Evolutionary conservation across 805 yeast species (phyloP).

Genomic region (Barnettozyma vustinii): DNA sequence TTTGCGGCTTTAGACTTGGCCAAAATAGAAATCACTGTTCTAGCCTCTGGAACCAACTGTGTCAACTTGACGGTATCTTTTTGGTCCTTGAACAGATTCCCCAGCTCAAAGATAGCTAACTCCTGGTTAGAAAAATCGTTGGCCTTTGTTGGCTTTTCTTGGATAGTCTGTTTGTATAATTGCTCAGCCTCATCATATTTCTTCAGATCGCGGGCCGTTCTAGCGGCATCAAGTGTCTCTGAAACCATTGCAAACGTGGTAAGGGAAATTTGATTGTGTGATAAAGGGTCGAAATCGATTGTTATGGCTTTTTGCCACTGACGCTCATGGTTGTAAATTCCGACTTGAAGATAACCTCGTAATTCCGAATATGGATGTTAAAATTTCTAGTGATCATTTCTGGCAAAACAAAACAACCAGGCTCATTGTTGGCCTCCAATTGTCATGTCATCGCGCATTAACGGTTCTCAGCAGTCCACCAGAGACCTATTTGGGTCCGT

Average conservation of each 20-base stretch:
- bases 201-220: conserved; percentile 45
- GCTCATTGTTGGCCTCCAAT: not conserved
- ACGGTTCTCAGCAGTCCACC: conserved; percentile 18
- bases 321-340: not conserved
- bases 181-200: conserved; percentile 55
- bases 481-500: conserved; percentile 23
- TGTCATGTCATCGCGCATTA: conserved; percentile 14
- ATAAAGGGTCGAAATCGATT: not conserved
- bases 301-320: conserved; percentile 9
- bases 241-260: conserved; percentile 13
- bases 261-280: not conserved
- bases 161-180: conserved; percentile 48
- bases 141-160: conserved; percentile 21
- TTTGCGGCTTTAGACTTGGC: conserved; percentile 96
- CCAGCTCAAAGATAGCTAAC: conserved; percentile 58
- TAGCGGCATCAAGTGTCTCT: conserved; percentile 49
- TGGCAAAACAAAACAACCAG: conserved; percentile 1
- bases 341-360: not conserved
- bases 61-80: conserved; percentile 47
- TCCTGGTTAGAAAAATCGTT: conserved; percentile 25
- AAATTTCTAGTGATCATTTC: not conserved
- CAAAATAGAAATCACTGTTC: conserved; percentile 65
- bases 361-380: not conserved
- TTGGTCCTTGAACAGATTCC: conserved; percentile 55
- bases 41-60: conserved; percentile 59